Base-by-base conservation (phyloP, 2,329 filamentous ascomycete genomes). In the Fusarium oxysporum region DNA sequence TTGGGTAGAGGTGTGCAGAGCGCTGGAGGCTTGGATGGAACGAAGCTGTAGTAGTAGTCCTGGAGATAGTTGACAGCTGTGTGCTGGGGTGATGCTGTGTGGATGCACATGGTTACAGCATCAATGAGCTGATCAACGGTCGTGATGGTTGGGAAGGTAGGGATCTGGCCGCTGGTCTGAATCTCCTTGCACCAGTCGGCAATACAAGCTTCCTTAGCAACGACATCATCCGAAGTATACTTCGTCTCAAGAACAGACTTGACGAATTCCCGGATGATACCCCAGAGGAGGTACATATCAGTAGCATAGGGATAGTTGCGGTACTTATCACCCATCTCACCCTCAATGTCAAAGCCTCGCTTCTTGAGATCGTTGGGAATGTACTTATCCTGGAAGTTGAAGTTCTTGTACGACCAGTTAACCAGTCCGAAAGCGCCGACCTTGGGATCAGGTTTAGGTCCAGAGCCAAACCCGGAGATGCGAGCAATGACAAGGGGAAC, bases 351-450 rank as follows among this genome's bases (percentile, higher is more conserved):
- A 5, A 73, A 73, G 0, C 71, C 71, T 11, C 71, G 56, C 48
- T 73, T 73, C 70, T 73, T 73, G n/a, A 73, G 48, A n/a, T 73
- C 70, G 1, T 73, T 73, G 12, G 71, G 71, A 17, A 73, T 62
- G 23, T 73, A 71, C 53, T 73, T 73, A 17, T 73, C 70, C 16
- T 68, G 62, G 5, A 73, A 73, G 44, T 71, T 73, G 38, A 71
- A 73, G 57, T 71, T 73, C 43, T 68, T 55, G 33, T 68, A 73
- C 5, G 71, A 59, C 43, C 44, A 71, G 14, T 62, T 53, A 1
- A 73, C 48, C 5, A 73, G 25, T 11, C 32, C 35, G 1, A 51
- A 56, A 21, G 59, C 57, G 12, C 50, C 44, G 14, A 50, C 40
- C 37, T 48, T 60, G 4, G 33, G 16, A 13, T 25, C 35, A 3